Percentiles rank a stretch among this genome's conserved stretches.
These are phyloP conservation scores for Dalbergia oliveri DNA, from an alignment of 306 rosid genomes.

Conservation along the genomic window DNA sequence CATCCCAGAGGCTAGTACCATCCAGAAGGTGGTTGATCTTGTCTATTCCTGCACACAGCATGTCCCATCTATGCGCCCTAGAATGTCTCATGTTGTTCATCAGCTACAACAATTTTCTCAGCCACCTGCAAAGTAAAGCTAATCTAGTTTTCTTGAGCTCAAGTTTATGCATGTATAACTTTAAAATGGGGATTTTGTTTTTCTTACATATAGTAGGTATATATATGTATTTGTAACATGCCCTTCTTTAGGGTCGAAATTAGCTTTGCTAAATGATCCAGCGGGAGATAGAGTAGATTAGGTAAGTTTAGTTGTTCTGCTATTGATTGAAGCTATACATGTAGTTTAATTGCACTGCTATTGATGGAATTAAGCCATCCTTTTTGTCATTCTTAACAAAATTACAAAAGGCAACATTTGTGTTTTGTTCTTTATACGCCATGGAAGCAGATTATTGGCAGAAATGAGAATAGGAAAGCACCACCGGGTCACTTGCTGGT, in stretches of 20 bases:
- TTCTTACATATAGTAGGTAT: not conserved
- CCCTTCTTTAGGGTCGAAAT: constrained; percentile 16
- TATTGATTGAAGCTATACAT: not conserved
- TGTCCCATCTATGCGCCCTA: constrained; percentile 96
- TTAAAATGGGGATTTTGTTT: not conserved
- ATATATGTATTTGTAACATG: constrained; percentile 32
- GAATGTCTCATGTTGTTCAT: constrained; percentile 99
- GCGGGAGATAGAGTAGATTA: constrained; percentile 27
- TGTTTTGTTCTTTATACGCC: not conserved
- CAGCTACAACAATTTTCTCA: constrained; percentile 85
- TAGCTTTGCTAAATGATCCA: constrained; percentile 21
- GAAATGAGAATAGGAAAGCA: not conserved
- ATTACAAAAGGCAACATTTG: not conserved
- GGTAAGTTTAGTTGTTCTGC: constrained; percentile 31
- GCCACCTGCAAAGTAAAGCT: constrained; percentile 60
- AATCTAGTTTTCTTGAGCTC: constrained; percentile 24
- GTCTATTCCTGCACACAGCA: constrained; percentile 98
- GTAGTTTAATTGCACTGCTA: constrained; percentile 25
- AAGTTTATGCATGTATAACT: constrained; percentile 33
- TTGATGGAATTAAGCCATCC: not conserved
- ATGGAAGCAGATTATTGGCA: not conserved
- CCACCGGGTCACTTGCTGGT: not conserved
- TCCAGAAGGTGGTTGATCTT: constrained; percentile 95
- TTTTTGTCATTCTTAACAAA: constrained; percentile 1
- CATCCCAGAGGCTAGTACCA: constrained; percentile 76